Conservation (phyloP, 495 filamentous ascomycete genomes). For the Parathielavia appendiculata region DNA sequence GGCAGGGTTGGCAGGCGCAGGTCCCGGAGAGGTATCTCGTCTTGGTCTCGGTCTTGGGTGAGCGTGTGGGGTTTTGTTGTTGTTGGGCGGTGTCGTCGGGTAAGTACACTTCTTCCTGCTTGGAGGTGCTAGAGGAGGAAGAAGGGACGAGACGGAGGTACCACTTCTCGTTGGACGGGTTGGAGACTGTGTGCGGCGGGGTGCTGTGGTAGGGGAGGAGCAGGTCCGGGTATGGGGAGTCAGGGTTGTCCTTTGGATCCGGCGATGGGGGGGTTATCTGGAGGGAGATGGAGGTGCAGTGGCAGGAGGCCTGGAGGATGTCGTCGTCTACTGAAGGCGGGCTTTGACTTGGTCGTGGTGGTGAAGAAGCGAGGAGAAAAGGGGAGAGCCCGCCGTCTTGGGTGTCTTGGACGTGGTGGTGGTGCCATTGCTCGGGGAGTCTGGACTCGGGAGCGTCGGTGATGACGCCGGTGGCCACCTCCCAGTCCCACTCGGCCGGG, state of each 20-base stretch:
- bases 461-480: constrained; percentile 34
- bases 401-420: constrained; percentile 49
- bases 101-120: too few relatives aligned
- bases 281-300: constrained; percentile 38
- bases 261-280: constrained; percentile 38
- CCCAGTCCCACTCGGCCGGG: constrained; percentile 26
- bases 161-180: constrained; percentile 34
- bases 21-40: constrained; percentile 57
- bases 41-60: background rate
- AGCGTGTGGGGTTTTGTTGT: background rate
- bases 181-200: constrained; percentile 43
- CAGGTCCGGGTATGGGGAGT: constrained; percentile 30
- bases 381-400: constrained; percentile 53
- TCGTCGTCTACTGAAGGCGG: constrained; percentile 3
- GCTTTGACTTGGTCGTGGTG: background rate
- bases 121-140: too few relatives aligned
- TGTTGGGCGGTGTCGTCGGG: background rate
- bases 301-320: constrained; percentile 37
- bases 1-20: constrained; percentile 62
- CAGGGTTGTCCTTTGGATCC: constrained; percentile 19
- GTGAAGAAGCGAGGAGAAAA: constrained; percentile 38
- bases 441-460: constrained; percentile 17
- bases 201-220: constrained; percentile 28
- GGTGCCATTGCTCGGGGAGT: constrained; percentile 30
- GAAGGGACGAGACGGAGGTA: constrained; percentile 29